Conservation (phyloP, 1,284 basidiomycete genomes). For the Pterula multifida region DNA sequence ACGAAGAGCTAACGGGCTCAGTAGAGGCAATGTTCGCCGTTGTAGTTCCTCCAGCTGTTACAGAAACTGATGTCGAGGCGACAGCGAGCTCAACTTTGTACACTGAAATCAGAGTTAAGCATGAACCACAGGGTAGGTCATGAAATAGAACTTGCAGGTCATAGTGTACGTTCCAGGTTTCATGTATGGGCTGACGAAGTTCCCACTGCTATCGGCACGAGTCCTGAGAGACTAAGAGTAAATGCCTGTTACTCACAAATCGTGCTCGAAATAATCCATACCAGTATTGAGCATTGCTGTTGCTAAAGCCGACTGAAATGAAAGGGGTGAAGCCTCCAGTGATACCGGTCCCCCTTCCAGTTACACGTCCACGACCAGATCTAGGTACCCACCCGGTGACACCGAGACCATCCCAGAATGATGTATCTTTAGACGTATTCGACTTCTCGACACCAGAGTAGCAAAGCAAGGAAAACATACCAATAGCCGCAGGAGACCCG, state of each 20-base stretch:
- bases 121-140: not conserved
- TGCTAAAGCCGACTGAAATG: constrained; percentile 20
- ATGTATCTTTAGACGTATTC: constrained; percentile 13
- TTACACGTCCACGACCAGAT: constrained; percentile 23
- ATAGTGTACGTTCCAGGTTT: constrained; percentile 30
- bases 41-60: constrained; percentile 18
- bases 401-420: constrained; percentile 24
- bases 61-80: constrained; percentile 18
- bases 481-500: constrained; percentile 14
- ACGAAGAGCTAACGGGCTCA: constrained; percentile 15
- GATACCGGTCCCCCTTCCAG: constrained; percentile 23
- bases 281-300: constrained; percentile 27
- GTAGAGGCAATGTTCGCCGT: constrained; percentile 21
- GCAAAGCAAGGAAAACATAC: constrained; percentile 9
- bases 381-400: constrained; percentile 19
- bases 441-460: not conserved
- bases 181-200: constrained; percentile 26
- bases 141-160: constrained; percentile 16
- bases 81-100: constrained; percentile 28
- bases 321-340: constrained; percentile 15
- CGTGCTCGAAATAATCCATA: no score
- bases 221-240: constrained; percentile 17
- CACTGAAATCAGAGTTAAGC: constrained; percentile 11
- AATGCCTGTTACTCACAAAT: no score
- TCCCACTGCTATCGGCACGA: constrained; percentile 18